Base-by-base conservation (phyloP, 164 flowering plant genomes). In the Saururus chinensis region DNA sequence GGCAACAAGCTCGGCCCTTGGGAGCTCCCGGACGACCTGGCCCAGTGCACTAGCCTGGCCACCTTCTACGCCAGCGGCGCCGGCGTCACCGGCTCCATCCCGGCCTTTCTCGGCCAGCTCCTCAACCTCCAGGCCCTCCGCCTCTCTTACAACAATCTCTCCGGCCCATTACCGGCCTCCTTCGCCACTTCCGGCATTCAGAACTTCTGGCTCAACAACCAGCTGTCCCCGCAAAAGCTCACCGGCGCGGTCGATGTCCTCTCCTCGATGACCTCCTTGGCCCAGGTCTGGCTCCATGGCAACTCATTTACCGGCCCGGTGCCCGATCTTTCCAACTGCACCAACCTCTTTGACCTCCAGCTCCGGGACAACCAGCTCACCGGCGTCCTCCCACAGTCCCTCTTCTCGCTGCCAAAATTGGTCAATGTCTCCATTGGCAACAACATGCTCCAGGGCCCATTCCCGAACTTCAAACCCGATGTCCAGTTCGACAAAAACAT, bases 401-500 rank as follows among this genome's bases (percentile, higher is more conserved):
- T 86, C 57, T 65, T 42, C 12, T 25, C 53, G 0, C 71, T 77
- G 20, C 67, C 79, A 14, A 64, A 19, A 7, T 62, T 86, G 60
- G 13, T 35, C 4, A 86, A 76, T 53, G 65, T 86, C 6, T 66
- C 84, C 1, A 61, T 86, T 63, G 76, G 69, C 41, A 82, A 81
- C 61, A 86, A 86, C 69, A 74, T 61, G 66, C 41, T 86, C 35
- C 84, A 79, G 62, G 92, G 92, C 3, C 86, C 85, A 0, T 45
- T 24, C 12, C 91, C 88, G 0, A 55, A 2, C 25, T 83, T 85
- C 51, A 1, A 48, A 0, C 4, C 11, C 0, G 61, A 51, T 8
- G 77, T 73, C n/a, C 4, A 12, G 0, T 71, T 37, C 7, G 69
- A 51, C 12, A 25, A 16, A 6, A 35, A 75, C 3, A 71, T 75